phyloP scores from a whole-genome alignment of 495 filamentous ascomycete genomes.

The Mytilinidion resinicola region DNA sequence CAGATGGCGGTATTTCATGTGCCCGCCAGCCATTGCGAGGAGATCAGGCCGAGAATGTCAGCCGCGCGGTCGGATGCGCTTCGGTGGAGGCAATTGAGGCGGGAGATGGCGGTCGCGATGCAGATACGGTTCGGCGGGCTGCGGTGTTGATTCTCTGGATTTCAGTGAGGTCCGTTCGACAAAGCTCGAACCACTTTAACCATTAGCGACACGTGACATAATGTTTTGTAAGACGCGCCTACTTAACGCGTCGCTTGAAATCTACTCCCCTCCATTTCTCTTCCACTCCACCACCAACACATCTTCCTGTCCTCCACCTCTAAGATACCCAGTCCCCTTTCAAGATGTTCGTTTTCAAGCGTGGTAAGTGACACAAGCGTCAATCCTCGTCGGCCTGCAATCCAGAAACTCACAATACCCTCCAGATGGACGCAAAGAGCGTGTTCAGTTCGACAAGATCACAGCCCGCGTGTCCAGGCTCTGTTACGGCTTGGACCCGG shows the following conservation, averaged over 20 bases:
- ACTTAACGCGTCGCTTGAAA: too few species aligned
- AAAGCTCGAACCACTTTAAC: too few species aligned
- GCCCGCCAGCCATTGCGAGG: slow-evolving; percentile 71
- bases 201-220: too few species aligned
- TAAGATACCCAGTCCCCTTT: slow-evolving; percentile 9
- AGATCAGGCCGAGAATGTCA: not conserved
- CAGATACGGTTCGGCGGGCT: too few species aligned
- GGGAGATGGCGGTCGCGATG: not conserved
- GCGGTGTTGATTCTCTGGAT: too few species aligned
- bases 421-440: slow-evolving; percentile 96
- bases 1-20: slow-evolving; percentile 78
- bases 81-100: not conserved
- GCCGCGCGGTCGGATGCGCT: too few species aligned
- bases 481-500: slow-evolving; percentile 92
- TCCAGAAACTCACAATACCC: slow-evolving; percentile 5
- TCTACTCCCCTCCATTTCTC: not conserved
- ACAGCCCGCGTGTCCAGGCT: slow-evolving; percentile 94
- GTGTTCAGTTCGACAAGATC: slow-evolving; percentile 99
- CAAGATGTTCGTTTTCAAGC: slow-evolving; percentile 66
- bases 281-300: slow-evolving; percentile 10
- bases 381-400: slow-evolving; percentile 2
- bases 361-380: slow-evolving; percentile 47
- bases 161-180: too few species aligned
- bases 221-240: too few species aligned
- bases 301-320: not conserved